Evolutionary conservation across 768 basidiomycete genomes (phyloP).

Genomic region (Psilocybe cyanescens): DNA sequence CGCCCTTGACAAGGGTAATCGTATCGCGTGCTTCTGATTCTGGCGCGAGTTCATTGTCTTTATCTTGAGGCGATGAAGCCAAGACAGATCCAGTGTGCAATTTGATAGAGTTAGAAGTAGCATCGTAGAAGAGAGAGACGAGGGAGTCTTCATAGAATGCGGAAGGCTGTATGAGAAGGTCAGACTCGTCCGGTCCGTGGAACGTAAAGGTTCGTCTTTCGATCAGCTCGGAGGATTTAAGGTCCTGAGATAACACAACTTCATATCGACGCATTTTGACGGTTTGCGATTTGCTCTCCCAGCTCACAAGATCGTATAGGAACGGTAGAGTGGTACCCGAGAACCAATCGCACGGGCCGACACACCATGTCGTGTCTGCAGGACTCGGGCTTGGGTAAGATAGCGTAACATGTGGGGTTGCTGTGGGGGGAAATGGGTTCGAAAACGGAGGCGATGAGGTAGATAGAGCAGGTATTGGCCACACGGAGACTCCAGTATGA

Average conservation of each 20-base stretch:
- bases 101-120: not conserved
- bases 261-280: slow-evolving; percentile 1
- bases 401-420: not conserved
- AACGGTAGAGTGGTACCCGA: slow-evolving; percentile 14
- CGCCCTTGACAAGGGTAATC: not conserved
- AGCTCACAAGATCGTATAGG: not conserved
- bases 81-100: not conserved
- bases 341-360: slow-evolving; percentile 22
- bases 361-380: not conserved
- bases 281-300: not conserved
- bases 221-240: slow-evolving; percentile 2
- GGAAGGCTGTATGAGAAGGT: not conserved
- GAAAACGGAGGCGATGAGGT: slow-evolving; percentile 1
- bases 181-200: not conserved
- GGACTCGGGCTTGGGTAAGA: not conserved
- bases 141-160: not conserved
- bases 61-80: not conserved
- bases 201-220: not conserved
- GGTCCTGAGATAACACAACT: not conserved
- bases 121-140: not conserved
- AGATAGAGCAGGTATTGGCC: slow-evolving; percentile 13
- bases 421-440: not conserved
- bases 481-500: slow-evolving; percentile 7
- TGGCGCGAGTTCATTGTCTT: not conserved
- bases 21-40: not conserved